phyloP scores from a whole-genome alignment of 2,329 filamentous ascomycete genomes.

The Penicillium freii region DNA sequence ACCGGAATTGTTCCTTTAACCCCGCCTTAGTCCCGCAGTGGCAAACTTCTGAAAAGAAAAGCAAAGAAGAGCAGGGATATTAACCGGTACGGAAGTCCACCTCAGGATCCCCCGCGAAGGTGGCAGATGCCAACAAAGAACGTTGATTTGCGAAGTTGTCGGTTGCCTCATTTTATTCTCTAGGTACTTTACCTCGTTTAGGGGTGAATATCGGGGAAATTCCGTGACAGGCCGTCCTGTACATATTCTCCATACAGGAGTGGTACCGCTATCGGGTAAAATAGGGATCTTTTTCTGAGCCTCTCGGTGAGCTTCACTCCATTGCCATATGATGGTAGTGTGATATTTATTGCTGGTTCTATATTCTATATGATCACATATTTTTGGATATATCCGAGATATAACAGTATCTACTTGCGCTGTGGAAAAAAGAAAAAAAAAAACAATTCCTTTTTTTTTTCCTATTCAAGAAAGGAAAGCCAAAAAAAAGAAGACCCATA shows the following conservation, averaged over 20 bases:
- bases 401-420: background rate
- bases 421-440: too few relatives aligned
- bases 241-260: background rate
- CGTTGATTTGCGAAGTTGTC: conserved; percentile 2
- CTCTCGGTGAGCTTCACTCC: conserved; percentile 17
- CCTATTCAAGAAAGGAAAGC: background rate
- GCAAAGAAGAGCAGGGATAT: background rate
- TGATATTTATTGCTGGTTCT: background rate
- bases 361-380: background rate
- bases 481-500: conserved; percentile 9
- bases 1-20: background rate
- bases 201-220: conserved; percentile 9
- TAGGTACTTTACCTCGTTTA: background rate
- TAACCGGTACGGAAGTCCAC: background rate
- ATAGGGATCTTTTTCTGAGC: conserved; percentile 15
- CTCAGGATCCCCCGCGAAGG: background rate
- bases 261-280: conserved; percentile 22
- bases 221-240: conserved; percentile 6
- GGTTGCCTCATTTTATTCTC: background rate
- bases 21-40: background rate
- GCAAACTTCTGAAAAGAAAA: background rate
- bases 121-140: background rate
- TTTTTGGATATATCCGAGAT: background rate
- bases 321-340: background rate
- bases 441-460: background rate